These are phyloP conservation scores for Miamiensis avidus DNA, from an alignment of 169 alveolate species.

Conservation along the genomic window DNA sequence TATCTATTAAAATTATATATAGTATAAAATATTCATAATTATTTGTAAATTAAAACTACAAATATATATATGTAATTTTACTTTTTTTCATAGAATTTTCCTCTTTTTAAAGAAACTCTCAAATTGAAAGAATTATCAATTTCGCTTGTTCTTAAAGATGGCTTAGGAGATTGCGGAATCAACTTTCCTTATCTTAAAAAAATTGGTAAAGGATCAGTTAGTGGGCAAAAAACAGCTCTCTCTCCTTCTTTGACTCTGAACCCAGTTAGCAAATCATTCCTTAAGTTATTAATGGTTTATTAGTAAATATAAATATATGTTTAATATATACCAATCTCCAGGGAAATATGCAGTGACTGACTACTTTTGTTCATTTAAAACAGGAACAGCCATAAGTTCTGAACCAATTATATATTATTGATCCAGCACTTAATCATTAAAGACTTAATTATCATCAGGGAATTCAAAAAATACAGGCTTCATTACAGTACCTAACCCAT, in stretches of 20 bases:
- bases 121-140: too few relatives aligned
- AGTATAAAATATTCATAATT: background rate
- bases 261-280: constrained; percentile 39
- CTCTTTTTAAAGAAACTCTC: background rate
- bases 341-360: constrained; percentile 40
- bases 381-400: constrained; percentile 45
- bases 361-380: constrained; percentile 4
- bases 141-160: background rate
- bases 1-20: too few relatives aligned
- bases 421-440: constrained; percentile 33
- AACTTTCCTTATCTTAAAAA: constrained; percentile 38
- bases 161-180: background rate
- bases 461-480: constrained; percentile 48
- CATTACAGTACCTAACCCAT: constrained; percentile 37
- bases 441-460: constrained; percentile 26
- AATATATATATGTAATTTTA: too few relatives aligned
- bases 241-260: constrained; percentile 3
- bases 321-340: constrained; percentile 17
- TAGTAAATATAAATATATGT: background rate
- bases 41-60: too few relatives aligned
- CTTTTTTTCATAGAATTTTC: background rate
- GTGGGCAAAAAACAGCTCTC: constrained; percentile 8
- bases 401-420: constrained; percentile 38
- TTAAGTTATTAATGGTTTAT: background rate
- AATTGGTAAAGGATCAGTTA: constrained; percentile 33